These are phyloP conservation scores for Penicillium digitatum DNA, from an alignment of 2,329 filamentous ascomycete genomes.

Conservation along the genomic window DNA sequence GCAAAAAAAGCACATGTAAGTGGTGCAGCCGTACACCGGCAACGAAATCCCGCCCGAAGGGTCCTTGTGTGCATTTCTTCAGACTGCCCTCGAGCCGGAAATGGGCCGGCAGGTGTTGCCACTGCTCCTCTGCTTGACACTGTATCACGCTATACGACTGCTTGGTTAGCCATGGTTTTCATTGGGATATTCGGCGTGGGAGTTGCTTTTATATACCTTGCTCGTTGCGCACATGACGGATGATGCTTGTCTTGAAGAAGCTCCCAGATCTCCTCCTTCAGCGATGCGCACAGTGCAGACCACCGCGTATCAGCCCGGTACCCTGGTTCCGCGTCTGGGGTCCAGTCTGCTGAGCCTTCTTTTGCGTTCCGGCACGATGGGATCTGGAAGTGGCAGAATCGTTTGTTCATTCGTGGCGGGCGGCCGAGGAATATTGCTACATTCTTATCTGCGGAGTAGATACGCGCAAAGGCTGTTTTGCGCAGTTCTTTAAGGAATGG, in stretches of 20 bases:
- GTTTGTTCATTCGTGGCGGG: conserved; percentile 43
- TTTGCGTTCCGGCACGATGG: conserved; percentile 13
- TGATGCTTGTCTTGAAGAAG: conserved; percentile 25
- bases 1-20: conserved; percentile 27
- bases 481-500: conserved; percentile 40
- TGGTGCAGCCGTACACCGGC: conserved; percentile 26
- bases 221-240: conserved; percentile 15
- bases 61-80: conserved; percentile 18
- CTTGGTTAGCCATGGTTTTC: background rate
- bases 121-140: conserved; percentile 21
- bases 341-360: conserved; percentile 10
- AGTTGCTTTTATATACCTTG: conserved; percentile 9
- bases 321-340: conserved; percentile 16
- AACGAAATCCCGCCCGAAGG: conserved; percentile 27
- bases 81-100: conserved; percentile 24
- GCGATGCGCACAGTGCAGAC: conserved; percentile 26
- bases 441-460: conserved; percentile 48
- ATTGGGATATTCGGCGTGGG: background rate
- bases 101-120: conserved; percentile 19
- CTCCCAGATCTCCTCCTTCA: conserved; percentile 29
- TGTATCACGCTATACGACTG: conserved; percentile 23
- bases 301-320: conserved; percentile 28
- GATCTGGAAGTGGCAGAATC: conserved; percentile 40
- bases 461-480: conserved; percentile 39
- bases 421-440: conserved; percentile 48